These are phyloP conservation scores for Fusarium vanettenii DNA, from an alignment of 2,329 filamentous ascomycete species.

Conservation along the genomic window DNA sequence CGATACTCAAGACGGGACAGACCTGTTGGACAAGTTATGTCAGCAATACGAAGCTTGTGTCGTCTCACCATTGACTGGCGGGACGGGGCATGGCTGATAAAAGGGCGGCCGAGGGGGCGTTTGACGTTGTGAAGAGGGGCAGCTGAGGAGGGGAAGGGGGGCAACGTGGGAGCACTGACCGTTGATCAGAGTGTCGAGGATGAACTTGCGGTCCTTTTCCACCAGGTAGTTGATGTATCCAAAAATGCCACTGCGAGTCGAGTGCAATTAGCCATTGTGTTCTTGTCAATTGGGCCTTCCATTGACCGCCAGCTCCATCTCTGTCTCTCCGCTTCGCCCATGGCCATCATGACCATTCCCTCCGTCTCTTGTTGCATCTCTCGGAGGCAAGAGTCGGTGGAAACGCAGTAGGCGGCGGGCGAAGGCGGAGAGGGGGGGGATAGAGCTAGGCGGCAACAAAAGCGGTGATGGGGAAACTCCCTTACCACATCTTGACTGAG, in stretches of 20 bases:
- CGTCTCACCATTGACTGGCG: conserved; percentile 43
- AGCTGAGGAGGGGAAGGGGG: conserved; percentile 28
- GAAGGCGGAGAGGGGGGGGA: not conserved
- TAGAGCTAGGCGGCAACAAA: conserved; percentile 18
- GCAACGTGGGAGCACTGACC: conserved; percentile 66
- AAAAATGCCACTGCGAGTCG: conserved; percentile 81
- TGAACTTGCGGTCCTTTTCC: conserved; percentile 97
- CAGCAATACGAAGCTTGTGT: conserved; percentile 43
- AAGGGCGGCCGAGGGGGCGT: conserved; percentile 28
- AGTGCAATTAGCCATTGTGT: conserved; percentile 41
- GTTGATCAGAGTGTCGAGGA: conserved; percentile 95
- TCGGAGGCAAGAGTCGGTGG: conserved; percentile 32
- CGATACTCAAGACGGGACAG: conserved; percentile 97
- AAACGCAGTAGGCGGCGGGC: conserved; percentile 19
- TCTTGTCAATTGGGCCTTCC: conserved; percentile 33
- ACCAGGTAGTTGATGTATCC: conserved; percentile 99
- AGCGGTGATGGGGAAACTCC: conserved; percentile 31
- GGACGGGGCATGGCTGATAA: conserved; percentile 40
- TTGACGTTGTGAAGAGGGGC: conserved; percentile 18
- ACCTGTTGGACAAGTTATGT: conserved; percentile 64
- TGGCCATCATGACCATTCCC: conserved; percentile 9
- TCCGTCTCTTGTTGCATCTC: conserved; percentile 16
- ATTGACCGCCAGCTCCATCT: conserved; percentile 7
- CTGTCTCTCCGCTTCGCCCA: not conserved
- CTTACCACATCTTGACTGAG: conserved; percentile 47